Base-by-base conservation (phyloP, 192 early-diverging fungal species). In the Podila verticillata region DNA sequence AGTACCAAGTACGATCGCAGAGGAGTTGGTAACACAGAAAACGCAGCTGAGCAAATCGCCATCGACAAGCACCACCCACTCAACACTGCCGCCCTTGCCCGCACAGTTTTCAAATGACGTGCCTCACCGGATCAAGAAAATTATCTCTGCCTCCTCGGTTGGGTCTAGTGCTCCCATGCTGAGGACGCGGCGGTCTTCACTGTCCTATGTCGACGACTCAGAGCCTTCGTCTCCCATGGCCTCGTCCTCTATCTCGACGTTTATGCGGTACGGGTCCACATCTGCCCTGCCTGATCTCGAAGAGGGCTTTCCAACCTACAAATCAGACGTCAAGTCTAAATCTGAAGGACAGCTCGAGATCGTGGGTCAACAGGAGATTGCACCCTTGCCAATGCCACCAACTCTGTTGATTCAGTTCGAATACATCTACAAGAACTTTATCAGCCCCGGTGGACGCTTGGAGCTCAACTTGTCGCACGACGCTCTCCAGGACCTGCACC, bases 351-450 rank as follows among this genome's bases (percentile, higher is more conserved):
- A 26, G 9, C 51, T 54, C 9, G 51, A 54, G 22, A 54, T 20
- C 5, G 17, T 62, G n/a, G 61, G 10, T 48, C 44, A 49, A 1
- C 63, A 64, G 0, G 35, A 15, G 4, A 64, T 80, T 66, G 48
- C 34, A 4, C 70, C 70, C 2, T 26, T 80, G 30, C 77, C 77
- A 1, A 80, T 80, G 77, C 77, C 77, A 1, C 77, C 77, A 0
- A 80, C 77, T 17, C 57, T 80, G 32, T 19, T 72, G 60, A 80
- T 65, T 22, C 77, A 80, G 49, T 80, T 72, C 34, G 70, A 80
- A 66, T 80, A 80, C 22, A 54, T 80, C n/a, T 80, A 80, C 56
- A 80, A 68, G 51, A 80, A 61, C 0, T 80, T 80, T 66, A 68
- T 80, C 61, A 63, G 48, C 5, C 57, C 22, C 28, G 77, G 77